Base-by-base conservation (phyloP, 2,329 filamentous ascomycete species). In the Trichoderma lentiforme region DNA sequence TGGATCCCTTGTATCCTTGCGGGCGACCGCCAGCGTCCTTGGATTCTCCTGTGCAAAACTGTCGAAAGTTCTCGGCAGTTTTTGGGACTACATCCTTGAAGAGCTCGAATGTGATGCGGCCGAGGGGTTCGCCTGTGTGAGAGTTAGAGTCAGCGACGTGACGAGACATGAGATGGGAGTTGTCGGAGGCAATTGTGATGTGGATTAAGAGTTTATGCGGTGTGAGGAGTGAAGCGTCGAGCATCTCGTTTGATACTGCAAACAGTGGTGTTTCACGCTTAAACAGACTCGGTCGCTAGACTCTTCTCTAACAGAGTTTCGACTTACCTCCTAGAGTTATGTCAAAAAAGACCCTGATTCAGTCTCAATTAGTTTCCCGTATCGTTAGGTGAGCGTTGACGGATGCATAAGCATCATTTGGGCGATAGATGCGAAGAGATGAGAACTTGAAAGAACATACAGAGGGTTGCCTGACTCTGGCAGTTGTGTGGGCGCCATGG, bases 1-100 rank as follows among this genome's bases (percentile, higher is more conserved):
- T 97, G 84, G 89, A 92, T 69, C 93, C 93, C 84, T 98, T 98
- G 87, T 98, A 99, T 74, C 96, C 96, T 80, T 97, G 93, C 0
- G 95, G 92, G 74, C 90, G 87, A 39, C 94, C 93, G 11, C 90
- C 87, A 65, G 88, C 82, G 79, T 93, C 93, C 83, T 94, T 97
- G 75, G 88, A 91, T 85, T 98, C 95, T 77, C 96, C 96, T 0
- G 95, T 98, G 84, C 95, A 98, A 84, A 97, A 97, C 80, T 97
- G 94, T 61, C 95, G 93, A 81, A 99, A 98, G 85, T 98, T 98
- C 82, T 98, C 96, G 34, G 94, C 93, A 9, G 96, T 98, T 78
- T 91, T 91, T 74, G 95, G 94, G 0, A 94, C 92, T 26, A 92
- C 86, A 82, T 97, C 88, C 73, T 91, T 90, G 86, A 96, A 98